These are phyloP conservation scores for Dissophora ornata DNA, from an alignment of 192 early-diverging fungal species.

Conservation along the genomic window DNA sequence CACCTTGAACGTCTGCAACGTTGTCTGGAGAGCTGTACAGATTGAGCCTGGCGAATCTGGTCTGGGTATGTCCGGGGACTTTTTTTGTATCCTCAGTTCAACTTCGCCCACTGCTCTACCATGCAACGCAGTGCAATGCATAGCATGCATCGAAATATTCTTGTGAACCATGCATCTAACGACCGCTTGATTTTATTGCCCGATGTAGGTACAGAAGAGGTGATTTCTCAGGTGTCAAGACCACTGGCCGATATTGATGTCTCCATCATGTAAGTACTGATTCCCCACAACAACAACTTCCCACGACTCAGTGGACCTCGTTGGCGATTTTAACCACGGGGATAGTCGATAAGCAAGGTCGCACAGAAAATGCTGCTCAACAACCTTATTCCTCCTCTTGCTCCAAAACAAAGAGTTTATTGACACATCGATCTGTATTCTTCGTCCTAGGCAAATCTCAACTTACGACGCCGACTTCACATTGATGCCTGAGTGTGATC, in stretches of 20 bases:
- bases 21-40: slow-evolving; percentile 49
- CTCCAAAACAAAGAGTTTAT: not conserved
- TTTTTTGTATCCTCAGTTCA: too few relatives aligned
- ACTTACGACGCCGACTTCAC: slow-evolving; percentile 54
- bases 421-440: not conserved
- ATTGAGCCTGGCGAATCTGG: slow-evolving; percentile 53
- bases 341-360: too few relatives aligned
- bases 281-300: too few relatives aligned
- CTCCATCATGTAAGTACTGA: slow-evolving; percentile 44
- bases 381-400: too few relatives aligned
- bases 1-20: slow-evolving; percentile 28
- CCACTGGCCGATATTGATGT: slow-evolving; percentile 47
- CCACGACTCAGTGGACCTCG: too few relatives aligned
- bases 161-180: too few relatives aligned
- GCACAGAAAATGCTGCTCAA: too few relatives aligned
- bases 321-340: too few relatives aligned
- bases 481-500: slow-evolving; percentile 48
- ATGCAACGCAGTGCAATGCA: not conserved
- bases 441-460: slow-evolving; percentile 40
- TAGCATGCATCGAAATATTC: too few relatives aligned
- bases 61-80: slow-evolving; percentile 18
- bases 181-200: not conserved
- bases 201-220: slow-evolving; percentile 35
- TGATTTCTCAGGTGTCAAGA: slow-evolving; percentile 42
- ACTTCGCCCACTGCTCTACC: too few relatives aligned